These are phyloP conservation scores for Rhizopus sp. DNA, from an alignment of 371 early-diverging fungal genomes.

Conservation along the genomic window DNA sequence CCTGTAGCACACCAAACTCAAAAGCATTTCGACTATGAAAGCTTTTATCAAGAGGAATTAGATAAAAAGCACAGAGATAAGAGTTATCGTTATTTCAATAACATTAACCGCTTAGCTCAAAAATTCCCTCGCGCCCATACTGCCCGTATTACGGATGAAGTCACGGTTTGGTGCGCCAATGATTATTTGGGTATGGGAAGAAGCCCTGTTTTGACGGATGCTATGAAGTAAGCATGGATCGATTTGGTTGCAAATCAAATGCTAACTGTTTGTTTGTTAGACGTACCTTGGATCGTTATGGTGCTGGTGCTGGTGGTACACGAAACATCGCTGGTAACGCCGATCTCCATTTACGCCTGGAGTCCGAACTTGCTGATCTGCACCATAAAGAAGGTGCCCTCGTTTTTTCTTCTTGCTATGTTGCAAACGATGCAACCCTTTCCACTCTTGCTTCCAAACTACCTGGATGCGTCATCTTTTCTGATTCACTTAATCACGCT, in stretches of 20 bases:
- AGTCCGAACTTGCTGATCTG: slow-evolving; percentile 87
- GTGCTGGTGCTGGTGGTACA: slow-evolving; percentile 99
- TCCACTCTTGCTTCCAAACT: slow-evolving; percentile 90
- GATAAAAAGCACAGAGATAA: slow-evolving; percentile 96
- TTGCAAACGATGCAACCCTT: slow-evolving; percentile 97
- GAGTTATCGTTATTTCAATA: slow-evolving; percentile 98
- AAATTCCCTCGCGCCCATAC: slow-evolving; percentile 94
- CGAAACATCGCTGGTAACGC: slow-evolving; percentile 99
- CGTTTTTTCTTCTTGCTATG: slow-evolving; percentile 98
- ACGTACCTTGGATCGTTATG: slow-evolving; percentile 88
- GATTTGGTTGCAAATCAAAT: not conserved
- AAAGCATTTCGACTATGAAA: slow-evolving; percentile 87
- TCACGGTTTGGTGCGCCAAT: slow-evolving; percentile 99
- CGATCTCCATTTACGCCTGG: slow-evolving; percentile 91
- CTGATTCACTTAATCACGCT: slow-evolving; percentile 95
- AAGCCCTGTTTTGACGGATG: slow-evolving; percentile 81
- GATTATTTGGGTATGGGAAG: slow-evolving; percentile 97
- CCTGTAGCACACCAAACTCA: slow-evolving; percentile 50
- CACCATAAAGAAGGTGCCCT: slow-evolving; percentile 93
- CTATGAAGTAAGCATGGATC: slow-evolving; percentile 77
- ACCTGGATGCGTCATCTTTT: slow-evolving; percentile 93
- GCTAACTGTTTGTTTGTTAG: slow-evolving; percentile 36
- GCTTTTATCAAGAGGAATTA: slow-evolving; percentile 77
- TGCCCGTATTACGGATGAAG: slow-evolving; percentile 78
- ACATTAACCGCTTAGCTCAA: slow-evolving; percentile 96